These are phyloP conservation scores for Curvularia sp. DNA, from an alignment of 2,329 filamentous ascomycete genomes.

Conservation along the genomic window DNA sequence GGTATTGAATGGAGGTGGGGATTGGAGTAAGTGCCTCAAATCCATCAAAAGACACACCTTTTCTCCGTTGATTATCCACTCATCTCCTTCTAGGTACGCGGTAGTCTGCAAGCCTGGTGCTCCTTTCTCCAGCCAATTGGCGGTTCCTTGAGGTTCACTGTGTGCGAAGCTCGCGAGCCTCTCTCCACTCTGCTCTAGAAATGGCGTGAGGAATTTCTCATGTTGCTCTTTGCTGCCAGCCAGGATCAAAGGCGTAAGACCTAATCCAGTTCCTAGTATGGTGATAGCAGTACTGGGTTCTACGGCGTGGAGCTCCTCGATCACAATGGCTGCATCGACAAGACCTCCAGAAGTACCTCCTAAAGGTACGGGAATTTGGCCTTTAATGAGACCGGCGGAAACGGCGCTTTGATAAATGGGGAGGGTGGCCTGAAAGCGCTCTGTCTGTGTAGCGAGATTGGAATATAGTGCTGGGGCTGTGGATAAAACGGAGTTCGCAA, in stretches of 20 bases:
- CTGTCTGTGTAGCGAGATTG: conserved; percentile 29
- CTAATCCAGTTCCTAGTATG: conserved; percentile 61
- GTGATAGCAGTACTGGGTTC: conserved; percentile 60
- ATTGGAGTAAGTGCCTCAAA: not conserved
- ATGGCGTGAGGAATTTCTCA: conserved; percentile 57
- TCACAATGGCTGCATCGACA: conserved; percentile 58
- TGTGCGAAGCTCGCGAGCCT: conserved; percentile 61
- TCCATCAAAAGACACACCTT: conserved; percentile 48
- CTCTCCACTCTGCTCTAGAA: conserved; percentile 40
- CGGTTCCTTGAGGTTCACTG: conserved; percentile 60
- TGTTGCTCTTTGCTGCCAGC: conserved; percentile 52
- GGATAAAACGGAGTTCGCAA: conserved; percentile 9
- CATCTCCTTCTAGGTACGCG: conserved; percentile 57
- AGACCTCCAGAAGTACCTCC: conserved; percentile 57
- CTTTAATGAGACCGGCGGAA: conserved; percentile 56
- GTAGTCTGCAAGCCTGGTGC: conserved; percentile 59
- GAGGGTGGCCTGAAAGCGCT: conserved; percentile 57
- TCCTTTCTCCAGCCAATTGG: conserved; percentile 61
- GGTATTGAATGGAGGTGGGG: too few relatives aligned
- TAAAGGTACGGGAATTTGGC: conserved; percentile 54
- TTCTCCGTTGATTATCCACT: conserved; percentile 62
- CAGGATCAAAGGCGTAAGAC: conserved; percentile 60
- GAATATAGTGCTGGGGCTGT: conserved; percentile 27
- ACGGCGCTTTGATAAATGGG: conserved; percentile 57
- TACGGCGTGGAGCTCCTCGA: conserved; percentile 62